Base-by-base conservation (phyloP, 2,329 filamentous ascomycete genomes). In the Diaporthe eres region DNA sequence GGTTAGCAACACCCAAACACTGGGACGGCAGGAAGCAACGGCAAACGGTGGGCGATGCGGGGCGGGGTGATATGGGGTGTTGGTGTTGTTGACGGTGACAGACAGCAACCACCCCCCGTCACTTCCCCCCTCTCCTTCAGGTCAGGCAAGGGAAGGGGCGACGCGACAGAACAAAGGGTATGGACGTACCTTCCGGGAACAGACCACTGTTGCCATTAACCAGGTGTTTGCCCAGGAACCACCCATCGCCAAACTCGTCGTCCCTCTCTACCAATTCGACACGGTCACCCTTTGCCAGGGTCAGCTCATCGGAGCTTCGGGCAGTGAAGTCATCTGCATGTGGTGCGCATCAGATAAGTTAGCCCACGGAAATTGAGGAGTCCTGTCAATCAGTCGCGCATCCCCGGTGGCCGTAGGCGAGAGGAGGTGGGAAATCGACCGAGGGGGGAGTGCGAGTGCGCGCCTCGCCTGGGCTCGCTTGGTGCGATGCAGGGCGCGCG, bases 261-360 rank as follows among this genome's bases (percentile, higher is more conserved):
- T 97, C 94, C 81, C 94, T 90, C 85, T 97, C 94, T 78, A 96
- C 91, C 77, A 97, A 86, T 86, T 96, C 93, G 77, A 97, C 93
- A 78, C 94, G 92, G 81, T 97, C 94, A 80, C 94, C 96, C 82
- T 97, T 97, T 74, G 91, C 88, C 79, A 99, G 89, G 80, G 92
- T 97, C 82, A 99, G 89, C 88, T 99, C 97, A 85, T 99, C 97
- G 75, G 94, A 94, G 84, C 95, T 97, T 79, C 97, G 92, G 75
- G 96, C 96, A 80, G 92, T 88, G 84, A 99, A 98, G 85, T 98
- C 95, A 86, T 99, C 95, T 98, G 78, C 65, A 72, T 49, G 42
- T 58, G 34, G 25, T 63, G 49, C 68, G 61, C 68, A 37, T 65
- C 44, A 68, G 39, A 60, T 65, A 47, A 73, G 75, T 77, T 61